Conservation (phyloP, 2,329 filamentous ascomycete species). For the Neoscytalidium dimidiatum region DNA sequence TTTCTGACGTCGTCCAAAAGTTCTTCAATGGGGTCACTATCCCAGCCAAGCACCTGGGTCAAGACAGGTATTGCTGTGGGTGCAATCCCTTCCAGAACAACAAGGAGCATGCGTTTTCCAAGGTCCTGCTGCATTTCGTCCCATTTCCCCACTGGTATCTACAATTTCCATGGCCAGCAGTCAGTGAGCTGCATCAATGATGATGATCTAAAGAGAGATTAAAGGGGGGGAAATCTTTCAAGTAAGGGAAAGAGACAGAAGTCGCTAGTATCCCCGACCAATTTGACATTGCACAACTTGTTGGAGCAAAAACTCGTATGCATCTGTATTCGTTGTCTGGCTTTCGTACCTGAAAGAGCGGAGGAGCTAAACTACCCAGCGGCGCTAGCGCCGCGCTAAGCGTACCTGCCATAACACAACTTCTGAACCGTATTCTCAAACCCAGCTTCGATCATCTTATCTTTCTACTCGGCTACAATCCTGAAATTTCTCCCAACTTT, state of each 20-base stretch:
- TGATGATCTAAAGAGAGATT: too few species aligned
- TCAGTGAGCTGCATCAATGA: not conserved
- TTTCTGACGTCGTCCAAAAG: conserved; percentile 7
- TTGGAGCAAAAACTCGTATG: too few species aligned
- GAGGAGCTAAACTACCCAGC: too few species aligned
- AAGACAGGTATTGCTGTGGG: conserved; percentile 1
- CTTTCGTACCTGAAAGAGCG: too few species aligned
- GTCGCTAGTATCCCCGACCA: too few species aligned
- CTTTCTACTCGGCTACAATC: conserved; percentile 19
- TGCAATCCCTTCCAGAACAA: conserved; percentile 2
- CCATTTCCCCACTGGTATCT: conserved; percentile 6
- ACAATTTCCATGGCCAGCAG: too few species aligned
- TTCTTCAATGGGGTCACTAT: not conserved
- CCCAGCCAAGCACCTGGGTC: not conserved
- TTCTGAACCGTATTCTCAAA: conserved; percentile 37
- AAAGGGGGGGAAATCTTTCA: too few species aligned
- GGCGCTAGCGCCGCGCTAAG: too few species aligned
- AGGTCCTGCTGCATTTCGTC: not conserved
- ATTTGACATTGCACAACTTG: too few species aligned
- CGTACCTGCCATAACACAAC: conserved; percentile 38
- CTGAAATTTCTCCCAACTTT: conserved; percentile 8
- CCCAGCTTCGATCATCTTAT: conserved; percentile 29
- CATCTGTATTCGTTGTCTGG: too few species aligned
- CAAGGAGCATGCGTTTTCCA: conserved; percentile 11
- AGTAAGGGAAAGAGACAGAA: too few species aligned